These are phyloP conservation scores for Penicillium cosmopolitanum DNA, from an alignment of 495 filamentous ascomycete genomes.

Conservation along the genomic window DNA sequence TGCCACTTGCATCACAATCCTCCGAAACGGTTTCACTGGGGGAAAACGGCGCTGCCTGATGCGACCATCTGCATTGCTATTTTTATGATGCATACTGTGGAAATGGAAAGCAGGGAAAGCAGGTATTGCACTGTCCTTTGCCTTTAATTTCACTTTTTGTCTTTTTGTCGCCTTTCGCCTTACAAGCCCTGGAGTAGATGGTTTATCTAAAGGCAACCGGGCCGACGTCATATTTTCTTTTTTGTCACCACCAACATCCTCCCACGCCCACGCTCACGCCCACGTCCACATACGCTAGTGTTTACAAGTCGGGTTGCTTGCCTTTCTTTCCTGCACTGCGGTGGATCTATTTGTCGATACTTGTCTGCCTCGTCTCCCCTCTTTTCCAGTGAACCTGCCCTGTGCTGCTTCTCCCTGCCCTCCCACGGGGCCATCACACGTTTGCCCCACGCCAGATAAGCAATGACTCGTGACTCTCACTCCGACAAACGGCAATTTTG, in stretches of 20 bases:
- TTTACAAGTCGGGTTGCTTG: too few relatives aligned
- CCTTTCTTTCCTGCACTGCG: background rate
- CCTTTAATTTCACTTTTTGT: background rate
- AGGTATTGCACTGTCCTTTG: too few relatives aligned
- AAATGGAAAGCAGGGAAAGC: background rate
- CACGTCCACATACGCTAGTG: too few relatives aligned
- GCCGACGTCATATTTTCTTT: constrained; percentile 2
- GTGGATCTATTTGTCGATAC: background rate
- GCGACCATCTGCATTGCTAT: constrained; percentile 15
- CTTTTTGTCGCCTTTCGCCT: too few relatives aligned
- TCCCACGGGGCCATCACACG: background rate
- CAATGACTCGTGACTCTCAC: constrained; percentile 2
- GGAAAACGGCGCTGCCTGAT: constrained; percentile 23
- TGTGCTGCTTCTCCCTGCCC: background rate
- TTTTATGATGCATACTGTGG: constrained; percentile 13
- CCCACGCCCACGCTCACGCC: too few relatives aligned
- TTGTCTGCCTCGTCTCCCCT: background rate
- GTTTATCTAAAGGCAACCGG: background rate
- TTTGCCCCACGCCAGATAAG: constrained; percentile 5
- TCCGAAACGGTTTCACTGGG: constrained; percentile 17
- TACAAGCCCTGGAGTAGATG: too few relatives aligned
- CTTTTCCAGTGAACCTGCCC: background rate
- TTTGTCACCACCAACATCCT: background rate
- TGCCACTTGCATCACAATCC: constrained; percentile 28
- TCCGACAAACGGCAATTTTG: background rate